Evolutionary conservation across 2,329 filamentous ascomycete genomes (phyloP).

Genomic region (Alternaria arborescens): DNA sequence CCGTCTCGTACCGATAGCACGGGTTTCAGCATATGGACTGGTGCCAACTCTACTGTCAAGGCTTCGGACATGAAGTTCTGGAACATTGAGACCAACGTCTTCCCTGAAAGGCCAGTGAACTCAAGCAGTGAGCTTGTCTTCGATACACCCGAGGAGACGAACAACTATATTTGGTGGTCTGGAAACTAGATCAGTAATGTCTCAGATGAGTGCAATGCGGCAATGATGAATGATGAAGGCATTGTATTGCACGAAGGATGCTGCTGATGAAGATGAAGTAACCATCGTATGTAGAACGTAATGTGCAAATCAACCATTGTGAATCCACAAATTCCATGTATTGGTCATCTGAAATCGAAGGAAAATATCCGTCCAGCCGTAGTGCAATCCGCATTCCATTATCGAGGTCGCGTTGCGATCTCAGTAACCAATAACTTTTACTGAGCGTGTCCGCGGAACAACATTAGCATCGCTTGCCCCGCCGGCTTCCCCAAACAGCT

Average conservation of each 20-base stretch:
- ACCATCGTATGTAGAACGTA: conserved; percentile 3
- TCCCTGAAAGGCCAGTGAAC: conserved; percentile 53
- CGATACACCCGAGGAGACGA: conserved; percentile 55
- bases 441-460: conserved; percentile 3
- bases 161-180: conserved; percentile 58
- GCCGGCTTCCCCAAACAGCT: conserved; percentile 32
- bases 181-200: conserved; percentile 44
- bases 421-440: background rate
- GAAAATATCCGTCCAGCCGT: conserved; percentile 8
- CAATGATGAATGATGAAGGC: background rate
- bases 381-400: conserved; percentile 2
- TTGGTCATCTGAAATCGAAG: conserved; percentile 5
- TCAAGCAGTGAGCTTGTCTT: conserved; percentile 53
- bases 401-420: background rate
- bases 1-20: conserved; percentile 55
- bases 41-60: conserved; percentile 46
- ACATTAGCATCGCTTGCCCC: conserved; percentile 4
- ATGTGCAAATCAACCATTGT: background rate
- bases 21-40: conserved; percentile 55
- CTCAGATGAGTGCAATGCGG: background rate
- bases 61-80: conserved; percentile 52
- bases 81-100: conserved; percentile 51
- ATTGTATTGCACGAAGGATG: background rate
- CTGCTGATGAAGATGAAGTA: background rate
- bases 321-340: background rate